Conservation (phyloP, 345 rosid genomes). For the Turritis glabra region DNA sequence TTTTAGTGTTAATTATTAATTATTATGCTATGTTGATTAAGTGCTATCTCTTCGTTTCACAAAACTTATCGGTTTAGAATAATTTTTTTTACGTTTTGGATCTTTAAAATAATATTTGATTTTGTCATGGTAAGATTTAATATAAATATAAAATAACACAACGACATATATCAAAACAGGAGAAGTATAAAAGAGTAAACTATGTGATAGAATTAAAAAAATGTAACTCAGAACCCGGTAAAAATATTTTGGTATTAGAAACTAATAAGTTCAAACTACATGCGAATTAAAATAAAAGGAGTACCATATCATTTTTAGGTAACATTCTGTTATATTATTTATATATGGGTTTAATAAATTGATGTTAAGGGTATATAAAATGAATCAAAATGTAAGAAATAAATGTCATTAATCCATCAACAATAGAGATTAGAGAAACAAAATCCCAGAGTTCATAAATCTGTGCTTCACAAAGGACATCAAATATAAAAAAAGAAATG, state of each 20-base stretch:
- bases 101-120: neutral
- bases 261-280: neutral
- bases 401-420: constrained; percentile 17
- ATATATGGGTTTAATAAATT: neutral
- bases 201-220: neutral
- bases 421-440: constrained; percentile 22
- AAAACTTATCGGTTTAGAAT: neutral
- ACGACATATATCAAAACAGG: no score
- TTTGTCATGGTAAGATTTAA: neutral
- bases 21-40: neutral
- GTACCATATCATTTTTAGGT: neutral
- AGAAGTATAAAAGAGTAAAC: neutral
- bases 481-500: neutral
- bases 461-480: constrained; percentile 31
- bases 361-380: neutral
- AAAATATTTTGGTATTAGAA: neutral
- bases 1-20: neutral
- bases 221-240: neutral
- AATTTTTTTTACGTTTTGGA: neutral
- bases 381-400: constrained; percentile 20
- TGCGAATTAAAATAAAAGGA: neutral
- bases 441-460: constrained; percentile 29
- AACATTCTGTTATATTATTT: neutral
- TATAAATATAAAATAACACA: neutral
- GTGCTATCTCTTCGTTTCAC: neutral